These are phyloP conservation scores for Prunus yedoensis DNA, from an alignment of 331 rosid genomes.

Conservation along the genomic window DNA sequence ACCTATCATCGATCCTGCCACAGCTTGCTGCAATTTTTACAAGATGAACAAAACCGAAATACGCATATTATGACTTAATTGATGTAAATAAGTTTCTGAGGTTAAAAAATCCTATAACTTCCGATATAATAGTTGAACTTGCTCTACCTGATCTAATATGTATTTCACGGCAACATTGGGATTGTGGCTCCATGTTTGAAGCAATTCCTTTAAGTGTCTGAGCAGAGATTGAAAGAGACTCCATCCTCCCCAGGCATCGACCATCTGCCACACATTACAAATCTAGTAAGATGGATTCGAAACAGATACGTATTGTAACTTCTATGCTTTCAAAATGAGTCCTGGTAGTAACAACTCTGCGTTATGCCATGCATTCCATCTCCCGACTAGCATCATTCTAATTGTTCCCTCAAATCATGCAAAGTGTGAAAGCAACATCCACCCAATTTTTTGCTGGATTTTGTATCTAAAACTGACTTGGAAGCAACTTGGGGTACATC, in stretches of 20 bases:
- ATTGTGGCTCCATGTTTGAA: slow-evolving; percentile 74
- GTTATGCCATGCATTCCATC: neutral
- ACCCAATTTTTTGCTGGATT: neutral
- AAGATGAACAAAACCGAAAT: slow-evolving; percentile 16
- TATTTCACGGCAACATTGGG: slow-evolving; percentile 74
- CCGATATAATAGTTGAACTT: slow-evolving; percentile 2
- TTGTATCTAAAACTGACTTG: neutral
- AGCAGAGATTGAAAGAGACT: slow-evolving; percentile 75
- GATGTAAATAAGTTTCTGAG: neutral
- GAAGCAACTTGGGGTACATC: neutral
- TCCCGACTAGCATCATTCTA: neutral
- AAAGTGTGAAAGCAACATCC: neutral
- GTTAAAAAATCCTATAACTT: neutral
- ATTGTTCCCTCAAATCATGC: neutral
- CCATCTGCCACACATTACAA: slow-evolving; percentile 57
- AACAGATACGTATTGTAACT: slow-evolving; percentile 4
- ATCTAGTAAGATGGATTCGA: slow-evolving; percentile 8
- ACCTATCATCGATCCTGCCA: slow-evolving; percentile 91
- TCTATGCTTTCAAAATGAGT: neutral
- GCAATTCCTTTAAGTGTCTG: slow-evolving; percentile 75
- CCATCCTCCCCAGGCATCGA: slow-evolving; percentile 99
- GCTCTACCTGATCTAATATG: slow-evolving; percentile 72
- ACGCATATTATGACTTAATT: neutral
- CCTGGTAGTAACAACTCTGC: neutral
- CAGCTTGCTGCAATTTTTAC: slow-evolving; percentile 57